Evolutionary conservation across 768 basidiomycete species (phyloP), one percentile per base, ranked within the genome.

Genomic region (Cubamyces sp.): DNA sequence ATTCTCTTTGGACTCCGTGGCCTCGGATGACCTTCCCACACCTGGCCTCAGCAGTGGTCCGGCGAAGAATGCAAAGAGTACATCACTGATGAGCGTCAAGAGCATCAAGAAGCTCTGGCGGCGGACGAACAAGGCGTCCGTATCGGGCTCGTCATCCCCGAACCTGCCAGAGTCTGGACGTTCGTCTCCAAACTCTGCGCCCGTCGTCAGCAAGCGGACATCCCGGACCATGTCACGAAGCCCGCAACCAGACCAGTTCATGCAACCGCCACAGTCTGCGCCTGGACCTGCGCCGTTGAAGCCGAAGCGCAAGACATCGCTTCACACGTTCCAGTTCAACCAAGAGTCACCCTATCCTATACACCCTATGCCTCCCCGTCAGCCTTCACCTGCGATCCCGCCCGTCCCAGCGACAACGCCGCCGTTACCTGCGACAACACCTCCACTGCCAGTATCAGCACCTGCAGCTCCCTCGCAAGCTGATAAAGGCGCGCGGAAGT

Each of bases 61-160:
- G 46, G 76, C 72, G 39, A 57, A 70, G 71, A 71, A 66, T 60
- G 47, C 71, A 28, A 83, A 74, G 67, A 53, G 39, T 26, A 64
- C 80, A 25, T 71, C 83, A 34, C 74, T 92, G 45, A 88, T 90
- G 77, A 85, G 85, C 28, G 87, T 91, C 54, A 91, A 86, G 73
- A 82, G 82, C 61, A 82, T 93, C 69, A 88, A 84, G 74, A 88
- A 84, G 63, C 71, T 94, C 21, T 94, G 92, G 91, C 84, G 89
- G 68, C 90, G 83, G 81, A 90, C 87, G 67, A 85, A 81, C 56
- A 82, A 71, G 58, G 37, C 62, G n/a, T 66, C 69, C 5, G 42
- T 66, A 3, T 71, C 70, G 0, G 62, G 66, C 18, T 54, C 65
- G 3, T 30, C 53, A 9, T 49, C 59, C 6, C 57, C 61, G 6